These are phyloP conservation scores for Penicillium lagena DNA, from an alignment of 495 filamentous ascomycete species.

Conservation along the genomic window DNA sequence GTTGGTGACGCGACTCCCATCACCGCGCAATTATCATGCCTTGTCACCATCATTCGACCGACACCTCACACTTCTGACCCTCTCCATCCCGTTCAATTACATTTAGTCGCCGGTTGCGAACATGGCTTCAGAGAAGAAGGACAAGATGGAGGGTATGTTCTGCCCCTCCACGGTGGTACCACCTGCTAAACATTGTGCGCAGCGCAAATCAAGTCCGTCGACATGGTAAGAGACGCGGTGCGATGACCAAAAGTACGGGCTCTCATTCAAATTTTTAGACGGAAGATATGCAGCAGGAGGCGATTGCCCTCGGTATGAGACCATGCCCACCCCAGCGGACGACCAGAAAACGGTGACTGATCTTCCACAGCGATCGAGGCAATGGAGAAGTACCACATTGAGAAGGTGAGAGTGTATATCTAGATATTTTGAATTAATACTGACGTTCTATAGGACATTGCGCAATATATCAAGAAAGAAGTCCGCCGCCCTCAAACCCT, in stretches of 20 bases:
- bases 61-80: too few species aligned
- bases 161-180: neutral
- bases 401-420: conserved; percentile 59
- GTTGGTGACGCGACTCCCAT: neutral
- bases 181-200: conserved; percentile 24
- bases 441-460: conserved; percentile 67
- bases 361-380: conserved; percentile 71
- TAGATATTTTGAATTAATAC: neutral
- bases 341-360: conserved; percentile 13
- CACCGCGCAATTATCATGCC: neutral
- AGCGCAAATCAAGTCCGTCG: conserved; percentile 95
- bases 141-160: conserved; percentile 63
- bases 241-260: neutral
- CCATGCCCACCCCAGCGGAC: neutral
- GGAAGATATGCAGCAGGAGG: conserved; percentile 95
- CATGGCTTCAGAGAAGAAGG: conserved; percentile 54
- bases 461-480: conserved; percentile 94
- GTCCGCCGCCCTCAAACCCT: conserved; percentile 39
- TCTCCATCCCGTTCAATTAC: neutral
- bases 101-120: conserved; percentile 9
- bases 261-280: conserved; percentile 47
- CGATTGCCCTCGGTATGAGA: conserved; percentile 81
- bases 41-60: neutral
- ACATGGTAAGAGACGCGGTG: conserved; percentile 66
- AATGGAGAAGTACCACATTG: conserved; percentile 86